Base-by-base conservation (phyloP, 2,329 filamentous ascomycete genomes). In the Aspergillus oerlinghausenensis region DNA sequence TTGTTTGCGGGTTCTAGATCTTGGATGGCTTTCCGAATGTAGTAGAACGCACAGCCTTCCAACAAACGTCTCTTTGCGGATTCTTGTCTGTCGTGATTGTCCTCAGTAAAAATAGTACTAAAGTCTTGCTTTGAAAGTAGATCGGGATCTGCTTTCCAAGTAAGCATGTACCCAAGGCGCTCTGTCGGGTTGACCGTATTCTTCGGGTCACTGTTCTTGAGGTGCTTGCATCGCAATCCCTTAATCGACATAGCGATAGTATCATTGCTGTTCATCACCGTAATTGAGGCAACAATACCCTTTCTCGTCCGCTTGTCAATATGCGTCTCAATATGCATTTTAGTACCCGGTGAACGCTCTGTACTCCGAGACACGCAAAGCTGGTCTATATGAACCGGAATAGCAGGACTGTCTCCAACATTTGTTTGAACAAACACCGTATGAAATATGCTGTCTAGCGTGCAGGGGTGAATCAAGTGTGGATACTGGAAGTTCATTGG, bases 371-470 rank as follows among this genome's bases (percentile, higher is more conserved):
- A 60, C 4, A 68, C 38, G 5, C 35, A 50, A 43, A 70, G 59
- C 26, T 64, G 50, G 3, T 67, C 59, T 7, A 70, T 59, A 1
- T 45, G 63, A 4, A 67, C 58, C 1, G 68, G 68, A 11, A 70
- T 58, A 1, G 59, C 42, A 3, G 65, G 59, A 1, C 60, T 59
- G 8, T 55, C 50, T 11, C 58, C 54, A 1, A 57, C n/a, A 1
- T 51, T 42, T 19, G 58, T 61, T 1, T 52, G 59, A 8, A 61
- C 55, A 26, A 71, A 69, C 0, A 67, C 50, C 0, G 66, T 53
- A 26, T 73, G 72, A 28, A 74, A 69, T 8, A 72, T 56, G 43
- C 58, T 65, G 54, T 74, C 72, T 7, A 75, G 51, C 0, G 62
- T 67, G 25, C 65, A 65, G 2, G 71, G 72, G 52, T 74, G 71